Evolutionary conservation across 768 basidiomycete genomes (phyloP).

Genomic region (Tubosaeta sp.): DNA sequence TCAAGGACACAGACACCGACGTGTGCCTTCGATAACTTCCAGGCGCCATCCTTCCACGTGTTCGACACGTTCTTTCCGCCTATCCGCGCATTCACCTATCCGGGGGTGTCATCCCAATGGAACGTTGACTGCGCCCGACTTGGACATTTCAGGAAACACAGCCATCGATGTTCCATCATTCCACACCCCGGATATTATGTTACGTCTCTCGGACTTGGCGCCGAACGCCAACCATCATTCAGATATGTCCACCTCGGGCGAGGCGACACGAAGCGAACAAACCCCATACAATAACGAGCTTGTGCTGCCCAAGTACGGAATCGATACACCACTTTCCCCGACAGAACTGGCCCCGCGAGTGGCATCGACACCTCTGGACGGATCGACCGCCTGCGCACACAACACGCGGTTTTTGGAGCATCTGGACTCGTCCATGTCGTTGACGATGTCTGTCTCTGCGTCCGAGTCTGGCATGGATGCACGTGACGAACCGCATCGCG

Average conservation of each 20-base stretch:
- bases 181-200: constrained; percentile 10
- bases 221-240: neutral
- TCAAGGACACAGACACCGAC: constrained; percentile 15
- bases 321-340: constrained; percentile 8
- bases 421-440: constrained; percentile 11
- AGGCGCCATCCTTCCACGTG: constrained; percentile 9
- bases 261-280: constrained; percentile 5
- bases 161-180: neutral
- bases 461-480: constrained; percentile 7
- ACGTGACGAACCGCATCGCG: neutral
- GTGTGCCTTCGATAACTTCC: constrained; percentile 20
- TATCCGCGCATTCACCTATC: constrained; percentile 20
- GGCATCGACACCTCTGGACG: constrained; percentile 9
- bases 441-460: constrained; percentile 5
- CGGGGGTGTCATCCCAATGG: neutral
- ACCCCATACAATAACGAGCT: constrained; percentile 20
- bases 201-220: constrained; percentile 18
- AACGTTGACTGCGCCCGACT: neutral
- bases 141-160: neutral
- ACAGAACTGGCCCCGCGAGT: constrained; percentile 6
- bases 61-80: constrained; percentile 15
- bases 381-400: neutral
- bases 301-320: constrained; percentile 13
- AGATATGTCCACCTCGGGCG: constrained; percentile 14
- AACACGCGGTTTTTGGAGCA: constrained; percentile 25